Conservation (phyloP, 106 monocot species). For the Allium sativum region DNA sequence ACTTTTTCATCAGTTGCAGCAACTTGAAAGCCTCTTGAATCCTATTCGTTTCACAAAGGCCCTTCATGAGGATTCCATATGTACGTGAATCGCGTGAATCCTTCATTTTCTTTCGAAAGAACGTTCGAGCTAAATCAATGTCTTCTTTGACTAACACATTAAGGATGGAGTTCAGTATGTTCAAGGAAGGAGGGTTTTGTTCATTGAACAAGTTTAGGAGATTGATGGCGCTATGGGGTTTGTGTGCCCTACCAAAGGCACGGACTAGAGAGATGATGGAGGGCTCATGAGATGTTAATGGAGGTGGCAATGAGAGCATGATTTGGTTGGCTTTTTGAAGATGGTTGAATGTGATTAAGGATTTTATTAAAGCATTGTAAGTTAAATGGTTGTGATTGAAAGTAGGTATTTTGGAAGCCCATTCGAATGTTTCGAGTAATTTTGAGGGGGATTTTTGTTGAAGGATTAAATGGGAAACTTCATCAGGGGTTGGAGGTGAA, state of each 20-base stretch:
- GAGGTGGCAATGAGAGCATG: conserved; percentile 13
- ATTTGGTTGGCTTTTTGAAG: conserved; percentile 7
- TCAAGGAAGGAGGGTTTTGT: conserved; percentile 19
- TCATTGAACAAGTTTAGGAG: conserved; percentile 14
- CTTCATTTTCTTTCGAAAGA: conserved; percentile 35
- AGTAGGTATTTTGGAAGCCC: conserved; percentile 8
- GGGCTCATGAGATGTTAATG: conserved; percentile 12
- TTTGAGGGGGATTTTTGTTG: conserved; percentile 5
- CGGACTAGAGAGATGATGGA: conserved; percentile 30
- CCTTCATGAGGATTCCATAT: conserved; percentile 70
- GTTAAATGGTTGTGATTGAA: conserved; percentile 3
- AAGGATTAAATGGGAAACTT: conserved; percentile 9
- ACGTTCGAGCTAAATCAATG: conserved; percentile 46
- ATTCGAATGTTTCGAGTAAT: conserved; percentile 8
- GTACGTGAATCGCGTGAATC: conserved; percentile 27
- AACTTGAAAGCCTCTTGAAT: conserved; percentile 65
- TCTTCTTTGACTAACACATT: conserved; percentile 37
- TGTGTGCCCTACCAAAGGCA: conserved; percentile 15
- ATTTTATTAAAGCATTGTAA: conserved; percentile 5
- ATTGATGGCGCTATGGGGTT: conserved; percentile 15
- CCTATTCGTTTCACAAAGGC: conserved; percentile 66
- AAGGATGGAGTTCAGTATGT: conserved; percentile 43
- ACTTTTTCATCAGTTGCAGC: conserved; percentile 27
- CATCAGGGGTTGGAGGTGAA: conserved; percentile 6
- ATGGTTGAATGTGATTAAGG: conserved; percentile 16